Percentiles rank a stretch among this genome's conserved stretches.
Evolutionary conservation across 306 rosid species (phyloP).

Genomic region (Morella rubra): DNA sequence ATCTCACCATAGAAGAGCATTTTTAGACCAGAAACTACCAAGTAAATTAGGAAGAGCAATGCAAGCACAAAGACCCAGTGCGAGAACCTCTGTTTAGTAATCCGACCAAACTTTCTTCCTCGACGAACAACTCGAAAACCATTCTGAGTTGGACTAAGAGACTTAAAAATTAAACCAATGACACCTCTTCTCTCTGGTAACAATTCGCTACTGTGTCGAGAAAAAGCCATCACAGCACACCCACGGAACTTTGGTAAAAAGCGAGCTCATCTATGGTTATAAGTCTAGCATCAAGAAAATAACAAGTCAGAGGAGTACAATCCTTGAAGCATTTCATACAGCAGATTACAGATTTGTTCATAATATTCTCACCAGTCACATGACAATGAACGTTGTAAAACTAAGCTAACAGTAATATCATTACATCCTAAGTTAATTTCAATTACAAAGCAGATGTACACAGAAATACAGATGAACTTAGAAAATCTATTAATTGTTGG

Average conservation of each 20-base stretch:
- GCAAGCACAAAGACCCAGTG: constrained; percentile 47
- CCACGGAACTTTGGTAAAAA: constrained; percentile 33
- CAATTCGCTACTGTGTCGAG: constrained; percentile 46
- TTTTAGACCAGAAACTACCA: constrained; percentile 56
- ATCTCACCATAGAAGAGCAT: constrained; percentile 58
- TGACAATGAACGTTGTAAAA: background rate
- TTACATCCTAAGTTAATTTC: background rate
- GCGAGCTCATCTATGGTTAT: constrained; percentile 38
- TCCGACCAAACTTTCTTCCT: constrained; percentile 65
- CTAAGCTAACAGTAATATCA: background rate
- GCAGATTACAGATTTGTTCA: background rate
- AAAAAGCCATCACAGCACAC: constrained; percentile 46
- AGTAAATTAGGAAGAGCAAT: constrained; percentile 46
- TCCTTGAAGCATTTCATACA: background rate
- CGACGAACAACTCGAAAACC: constrained; percentile 59
- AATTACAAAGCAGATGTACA: background rate
- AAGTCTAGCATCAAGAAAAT: background rate
- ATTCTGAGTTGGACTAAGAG: constrained; percentile 30
- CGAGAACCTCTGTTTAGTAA: constrained; percentile 47
- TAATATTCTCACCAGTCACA: background rate
- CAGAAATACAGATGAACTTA: background rate
- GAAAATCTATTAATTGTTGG: background rate
- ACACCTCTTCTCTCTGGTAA: constrained; percentile 53
- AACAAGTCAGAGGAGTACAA: constrained; percentile 13
- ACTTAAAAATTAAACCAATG: constrained; percentile 27